Conservation (phyloP, 148 eudicot genomes). For the Diospyros lotus region DNA sequence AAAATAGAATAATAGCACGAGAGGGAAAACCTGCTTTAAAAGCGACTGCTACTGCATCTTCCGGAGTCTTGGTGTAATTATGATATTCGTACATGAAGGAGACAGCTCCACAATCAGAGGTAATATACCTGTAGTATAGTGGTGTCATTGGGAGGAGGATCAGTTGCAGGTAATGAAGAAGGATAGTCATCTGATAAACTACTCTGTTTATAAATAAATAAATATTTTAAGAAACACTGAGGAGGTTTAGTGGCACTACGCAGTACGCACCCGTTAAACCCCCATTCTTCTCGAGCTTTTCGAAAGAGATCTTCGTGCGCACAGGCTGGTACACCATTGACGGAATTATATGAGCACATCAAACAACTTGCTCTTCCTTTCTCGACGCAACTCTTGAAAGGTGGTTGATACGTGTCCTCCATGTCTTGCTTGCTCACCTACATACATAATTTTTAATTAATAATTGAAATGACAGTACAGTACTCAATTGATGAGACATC, state of each 20-base stretch:
- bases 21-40: slow-evolving; percentile 57
- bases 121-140: slow-evolving; percentile 57
- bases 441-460: no score
- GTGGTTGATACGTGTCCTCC: slow-evolving; percentile 74
- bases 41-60: slow-evolving; percentile 78
- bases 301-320: slow-evolving; percentile 52
- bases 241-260: background rate
- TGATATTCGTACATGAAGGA: slow-evolving; percentile 73
- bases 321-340: slow-evolving; percentile 78
- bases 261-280: slow-evolving; percentile 72
- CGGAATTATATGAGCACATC: slow-evolving; percentile 77
- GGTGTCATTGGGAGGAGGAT: background rate
- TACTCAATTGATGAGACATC: no score
- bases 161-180: background rate
- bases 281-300: slow-evolving; percentile 67
- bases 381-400: slow-evolving; percentile 62
- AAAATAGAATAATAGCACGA: no score
- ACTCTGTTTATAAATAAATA: no score
- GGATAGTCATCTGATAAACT: background rate
- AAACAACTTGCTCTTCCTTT: slow-evolving; percentile 80
- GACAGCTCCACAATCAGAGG: slow-evolving; percentile 88
- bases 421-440: background rate
- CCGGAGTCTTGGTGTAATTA: slow-evolving; percentile 38
- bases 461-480: no score
- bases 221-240: background rate